These are phyloP conservation scores for Fusarium brevicatenulatum DNA, from an alignment of 2,329 filamentous ascomycete species.

Conservation along the genomic window DNA sequence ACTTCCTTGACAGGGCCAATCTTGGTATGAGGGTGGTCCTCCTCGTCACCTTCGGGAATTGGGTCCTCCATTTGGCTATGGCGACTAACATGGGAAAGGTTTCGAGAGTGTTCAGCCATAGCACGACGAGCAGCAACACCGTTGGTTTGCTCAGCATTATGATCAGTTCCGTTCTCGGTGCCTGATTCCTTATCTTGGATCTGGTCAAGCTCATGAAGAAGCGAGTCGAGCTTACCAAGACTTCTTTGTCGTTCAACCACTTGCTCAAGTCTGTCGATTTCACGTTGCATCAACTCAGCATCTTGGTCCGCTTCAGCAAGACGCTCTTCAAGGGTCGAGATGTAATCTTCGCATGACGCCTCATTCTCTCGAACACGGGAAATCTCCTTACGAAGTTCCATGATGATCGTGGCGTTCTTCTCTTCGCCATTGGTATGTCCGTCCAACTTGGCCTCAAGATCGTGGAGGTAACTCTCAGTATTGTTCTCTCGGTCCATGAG, in stretches of 20 bases:
- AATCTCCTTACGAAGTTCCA: conserved; percentile 91
- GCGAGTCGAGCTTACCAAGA: conserved; percentile 90
- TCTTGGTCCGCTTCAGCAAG: conserved; percentile 97
- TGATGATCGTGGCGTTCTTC: conserved; percentile 85
- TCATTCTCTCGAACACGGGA: conserved; percentile 89
- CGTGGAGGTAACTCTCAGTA: conserved; percentile 92
- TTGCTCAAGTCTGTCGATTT: conserved; percentile 92
- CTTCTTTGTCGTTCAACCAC: conserved; percentile 95
- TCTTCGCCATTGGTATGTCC: conserved; percentile 92
- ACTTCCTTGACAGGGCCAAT: conserved; percentile 51
- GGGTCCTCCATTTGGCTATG: conserved; percentile 64
- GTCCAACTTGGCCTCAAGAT: conserved; percentile 89
- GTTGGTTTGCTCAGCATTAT: conserved; percentile 48
- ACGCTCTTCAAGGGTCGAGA: conserved; percentile 94
- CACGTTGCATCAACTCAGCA: conserved; percentile 94
- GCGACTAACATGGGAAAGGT: conserved; percentile 64
- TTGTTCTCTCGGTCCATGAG: conserved; percentile 89
- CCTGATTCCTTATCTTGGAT: conserved; percentile 68
- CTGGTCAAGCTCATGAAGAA: conserved; percentile 89
- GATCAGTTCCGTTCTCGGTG: conserved; percentile 40
- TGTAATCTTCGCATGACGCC: conserved; percentile 91
- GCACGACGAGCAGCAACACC: conserved; percentile 56
- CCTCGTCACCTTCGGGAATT: conserved; percentile 65
- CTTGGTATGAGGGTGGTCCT: conserved; percentile 45
- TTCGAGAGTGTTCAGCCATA: conserved; percentile 63